Percentiles rank a stretch among this genome's conserved stretches.
phyloP scores from a whole-genome alignment of 2,329 filamentous ascomycete genomes.

The Amphichorda felina region DNA sequence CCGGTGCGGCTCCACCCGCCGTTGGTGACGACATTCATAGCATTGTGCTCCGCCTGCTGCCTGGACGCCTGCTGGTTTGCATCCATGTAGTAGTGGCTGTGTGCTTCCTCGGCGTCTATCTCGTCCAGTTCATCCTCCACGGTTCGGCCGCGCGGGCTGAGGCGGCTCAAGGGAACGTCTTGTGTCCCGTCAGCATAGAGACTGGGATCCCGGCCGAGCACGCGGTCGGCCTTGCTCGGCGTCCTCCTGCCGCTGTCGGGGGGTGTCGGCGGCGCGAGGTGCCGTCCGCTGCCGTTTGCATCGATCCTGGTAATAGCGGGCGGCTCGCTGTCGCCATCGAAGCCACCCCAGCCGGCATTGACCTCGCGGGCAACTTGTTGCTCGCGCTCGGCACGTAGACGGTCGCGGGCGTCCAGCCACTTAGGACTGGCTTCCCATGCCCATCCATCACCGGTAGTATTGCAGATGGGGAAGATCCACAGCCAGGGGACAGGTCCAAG shows the following conservation, averaged over 20 bases:
- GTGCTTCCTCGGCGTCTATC: constrained; percentile 22
- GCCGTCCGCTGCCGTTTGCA: constrained; percentile 11
- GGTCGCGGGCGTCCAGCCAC: constrained; percentile 63
- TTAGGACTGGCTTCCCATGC: constrained; percentile 74
- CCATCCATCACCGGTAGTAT: constrained; percentile 88
- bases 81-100: constrained; percentile 14
- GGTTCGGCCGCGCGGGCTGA: constrained; percentile 32
- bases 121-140: constrained; percentile 29
- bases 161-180: constrained; percentile 30
- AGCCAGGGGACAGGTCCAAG: constrained; percentile 63
- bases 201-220: constrained; percentile 44
- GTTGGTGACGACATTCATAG: constrained; percentile 30
- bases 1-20: constrained; percentile 26
- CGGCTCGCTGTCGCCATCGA: constrained; percentile 7
- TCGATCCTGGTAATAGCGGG: constrained; percentile 7
- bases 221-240: constrained; percentile 45
- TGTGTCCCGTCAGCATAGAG: constrained; percentile 37
- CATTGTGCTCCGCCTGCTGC: constrained; percentile 29
- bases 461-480: constrained; percentile 74
- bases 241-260: constrained; percentile 18
- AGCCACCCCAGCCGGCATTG: constrained; percentile 53
- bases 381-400: constrained; percentile 43
- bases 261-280: constrained; percentile 9
- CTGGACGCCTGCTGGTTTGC: constrained; percentile 19
- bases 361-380: constrained; percentile 52